Conservation (phyloP, 2,329 filamentous ascomycete genomes). For the Lithohypha guttulata region DNA sequence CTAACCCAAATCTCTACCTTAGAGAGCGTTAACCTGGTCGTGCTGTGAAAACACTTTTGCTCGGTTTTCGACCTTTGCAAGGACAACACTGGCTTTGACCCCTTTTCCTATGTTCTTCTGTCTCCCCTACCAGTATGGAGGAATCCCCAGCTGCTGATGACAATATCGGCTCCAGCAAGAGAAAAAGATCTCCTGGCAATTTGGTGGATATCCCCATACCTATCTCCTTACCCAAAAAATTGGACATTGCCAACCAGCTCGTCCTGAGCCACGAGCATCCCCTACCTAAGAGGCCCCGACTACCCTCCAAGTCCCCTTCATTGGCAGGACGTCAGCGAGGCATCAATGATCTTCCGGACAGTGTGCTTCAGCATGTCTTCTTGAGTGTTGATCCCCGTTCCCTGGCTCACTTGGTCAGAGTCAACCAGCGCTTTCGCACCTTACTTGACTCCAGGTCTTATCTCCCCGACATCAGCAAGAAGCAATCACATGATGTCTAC, state of each 20-base stretch:
- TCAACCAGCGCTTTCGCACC: conserved; percentile 56
- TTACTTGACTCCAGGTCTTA: conserved; percentile 44
- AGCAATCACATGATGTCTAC: conserved; percentile 17
- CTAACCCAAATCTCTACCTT: too few species aligned
- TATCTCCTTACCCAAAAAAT: not conserved
- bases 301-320: conserved; percentile 6
- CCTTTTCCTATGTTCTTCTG: conserved; percentile 7
- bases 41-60: too few species aligned
- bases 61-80: too few species aligned
- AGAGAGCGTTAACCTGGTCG: too few species aligned
- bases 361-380: conserved; percentile 59
- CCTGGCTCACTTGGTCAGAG: conserved; percentile 54
- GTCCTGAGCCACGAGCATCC: not conserved
- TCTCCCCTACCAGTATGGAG: conserved; percentile 6
- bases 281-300: conserved; percentile 3
- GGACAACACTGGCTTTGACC: too few species aligned
- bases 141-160: conserved; percentile 7
- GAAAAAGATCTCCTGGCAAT: conserved; percentile 9
- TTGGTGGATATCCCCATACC: conserved; percentile 10
- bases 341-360: conserved; percentile 9
- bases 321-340: not conserved
- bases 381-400: conserved; percentile 52
- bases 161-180: conserved; percentile 4
- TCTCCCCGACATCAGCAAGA: conserved; percentile 6
- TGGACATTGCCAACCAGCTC: not conserved